Conservation (phyloP, 768 basidiomycete species). For the Trametes villosa region DNA sequence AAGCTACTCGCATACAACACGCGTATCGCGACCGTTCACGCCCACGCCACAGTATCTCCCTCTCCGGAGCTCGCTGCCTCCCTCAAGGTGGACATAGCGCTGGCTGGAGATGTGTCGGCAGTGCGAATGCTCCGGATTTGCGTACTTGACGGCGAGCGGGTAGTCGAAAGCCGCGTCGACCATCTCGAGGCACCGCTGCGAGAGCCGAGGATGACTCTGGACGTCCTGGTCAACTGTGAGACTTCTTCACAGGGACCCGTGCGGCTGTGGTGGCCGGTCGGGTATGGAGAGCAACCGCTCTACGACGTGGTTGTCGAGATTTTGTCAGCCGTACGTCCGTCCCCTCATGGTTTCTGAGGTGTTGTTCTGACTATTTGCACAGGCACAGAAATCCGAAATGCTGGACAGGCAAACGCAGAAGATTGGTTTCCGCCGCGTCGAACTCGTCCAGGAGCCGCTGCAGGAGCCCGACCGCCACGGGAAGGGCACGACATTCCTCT, state of each 20-base stretch:
- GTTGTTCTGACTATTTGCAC: too few relatives aligned
- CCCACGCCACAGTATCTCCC: constrained; percentile 31
- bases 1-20: constrained; percentile 30
- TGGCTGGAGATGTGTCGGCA: too few relatives aligned
- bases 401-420: constrained; percentile 24
- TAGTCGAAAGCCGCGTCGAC: too few relatives aligned
- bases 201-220: too few relatives aligned
- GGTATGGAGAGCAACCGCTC: constrained; percentile 44
- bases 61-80: constrained; percentile 26
- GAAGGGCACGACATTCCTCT: constrained; percentile 50
- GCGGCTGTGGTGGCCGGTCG: constrained; percentile 48
- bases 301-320: constrained; percentile 43
- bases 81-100: constrained; percentile 32
- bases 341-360: too few relatives aligned
- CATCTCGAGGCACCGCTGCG: too few relatives aligned
- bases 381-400: too few relatives aligned
- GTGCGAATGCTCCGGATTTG: too few relatives aligned
- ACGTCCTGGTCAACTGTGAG: too few relatives aligned
- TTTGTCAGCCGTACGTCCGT: constrained; percentile 29
- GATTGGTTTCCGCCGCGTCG: constrained; percentile 49
- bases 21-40: constrained; percentile 26
- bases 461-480: constrained; percentile 35
- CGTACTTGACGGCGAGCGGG: too few relatives aligned
- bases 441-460: constrained; percentile 49
- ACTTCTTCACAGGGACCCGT: constrained; percentile 31